Conservation (phyloP, 805 yeast genomes). For the Saccharomyces mikatae region DNA sequence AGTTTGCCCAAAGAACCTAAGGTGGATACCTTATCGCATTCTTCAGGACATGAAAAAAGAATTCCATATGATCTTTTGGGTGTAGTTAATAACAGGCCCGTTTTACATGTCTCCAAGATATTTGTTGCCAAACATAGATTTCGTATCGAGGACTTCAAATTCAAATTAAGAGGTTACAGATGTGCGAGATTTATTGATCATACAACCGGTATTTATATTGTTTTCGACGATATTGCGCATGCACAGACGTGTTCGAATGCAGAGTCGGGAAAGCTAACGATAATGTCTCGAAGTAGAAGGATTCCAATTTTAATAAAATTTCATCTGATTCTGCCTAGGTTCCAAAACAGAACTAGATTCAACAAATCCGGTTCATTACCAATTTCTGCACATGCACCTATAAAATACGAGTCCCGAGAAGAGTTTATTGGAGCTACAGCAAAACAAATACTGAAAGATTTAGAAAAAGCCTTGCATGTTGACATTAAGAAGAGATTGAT, state of each 20-base stretch:
- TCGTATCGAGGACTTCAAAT: conserved; percentile 57
- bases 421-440: conserved; percentile 52
- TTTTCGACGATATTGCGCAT: conserved; percentile 42
- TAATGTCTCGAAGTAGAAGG: conserved; percentile 18
- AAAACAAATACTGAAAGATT: conserved; percentile 50
- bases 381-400: conserved; percentile 1
- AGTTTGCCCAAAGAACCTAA: conserved; percentile 5
- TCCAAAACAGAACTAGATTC: conserved; percentile 3
- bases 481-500: conserved; percentile 69
- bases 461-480: conserved; percentile 52
- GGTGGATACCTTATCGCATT: not conserved
- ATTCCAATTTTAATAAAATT: conserved; percentile 20
- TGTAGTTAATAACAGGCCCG: conserved; percentile 51
- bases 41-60: conserved; percentile 9
- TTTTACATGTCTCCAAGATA: conserved; percentile 43
- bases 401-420: conserved; percentile 16
- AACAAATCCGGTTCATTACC: not conserved
- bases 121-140: conserved; percentile 44
- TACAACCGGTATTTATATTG: conserved; percentile 56
- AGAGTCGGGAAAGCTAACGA: conserved; percentile 20
- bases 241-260: conserved; percentile 20
- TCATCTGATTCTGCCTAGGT: conserved; percentile 13
- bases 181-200: conserved; percentile 63
- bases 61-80: conserved; percentile 44
- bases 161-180: conserved; percentile 47